A percentile compares a stretch with the other conserved stretches of the same genome.
phyloP scores from a whole-genome alignment of 2,329 filamentous ascomycete species.

The Colletotrichum magnum region DNA sequence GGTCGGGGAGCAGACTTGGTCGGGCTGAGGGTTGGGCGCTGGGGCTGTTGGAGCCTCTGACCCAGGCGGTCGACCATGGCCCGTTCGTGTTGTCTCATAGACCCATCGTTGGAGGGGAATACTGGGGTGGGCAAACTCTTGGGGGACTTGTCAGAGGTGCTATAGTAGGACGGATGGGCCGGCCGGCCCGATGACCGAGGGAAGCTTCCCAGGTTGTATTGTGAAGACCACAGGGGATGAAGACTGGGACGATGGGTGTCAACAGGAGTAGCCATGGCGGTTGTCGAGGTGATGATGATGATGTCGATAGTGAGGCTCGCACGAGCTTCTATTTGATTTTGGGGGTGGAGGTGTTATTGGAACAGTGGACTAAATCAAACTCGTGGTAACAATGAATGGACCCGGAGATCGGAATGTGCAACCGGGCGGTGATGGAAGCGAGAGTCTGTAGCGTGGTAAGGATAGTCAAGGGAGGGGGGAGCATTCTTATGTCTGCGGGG shows the following conservation, averaged over 20 bases:
- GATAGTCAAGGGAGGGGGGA: conserved; percentile 25
- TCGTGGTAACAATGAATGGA: conserved; percentile 19
- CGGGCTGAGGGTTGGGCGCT: conserved; percentile 35
- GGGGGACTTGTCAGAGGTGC: conserved; percentile 46
- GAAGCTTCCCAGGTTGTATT: conserved; percentile 45
- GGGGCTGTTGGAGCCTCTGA: conserved; percentile 43
- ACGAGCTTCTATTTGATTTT: conserved; percentile 10
- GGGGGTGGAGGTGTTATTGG: background rate
- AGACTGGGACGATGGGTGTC: conserved; percentile 36
- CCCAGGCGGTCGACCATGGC: conserved; percentile 53
- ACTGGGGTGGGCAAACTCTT: conserved; percentile 52
- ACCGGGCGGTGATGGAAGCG: conserved; percentile 23
- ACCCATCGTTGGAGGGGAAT: conserved; percentile 50
- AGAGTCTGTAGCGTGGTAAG: conserved; percentile 24
- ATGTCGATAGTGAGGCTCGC: background rate
- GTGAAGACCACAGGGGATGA: conserved; percentile 53
- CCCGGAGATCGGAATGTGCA: conserved; percentile 27
- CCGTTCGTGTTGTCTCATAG: conserved; percentile 54
- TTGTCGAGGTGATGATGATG: conserved; percentile 9
- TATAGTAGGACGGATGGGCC: conserved; percentile 43
- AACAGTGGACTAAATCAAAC: background rate
- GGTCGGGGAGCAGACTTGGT: conserved; percentile 30
- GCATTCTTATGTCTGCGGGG: conserved; percentile 34
- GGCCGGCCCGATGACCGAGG: conserved; percentile 38
- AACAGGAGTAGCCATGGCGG: conserved; percentile 40